phyloP scores from a whole-genome alignment of 1,284 basidiomycete genomes.

The Cryptococcus jaspeensis region DNA sequence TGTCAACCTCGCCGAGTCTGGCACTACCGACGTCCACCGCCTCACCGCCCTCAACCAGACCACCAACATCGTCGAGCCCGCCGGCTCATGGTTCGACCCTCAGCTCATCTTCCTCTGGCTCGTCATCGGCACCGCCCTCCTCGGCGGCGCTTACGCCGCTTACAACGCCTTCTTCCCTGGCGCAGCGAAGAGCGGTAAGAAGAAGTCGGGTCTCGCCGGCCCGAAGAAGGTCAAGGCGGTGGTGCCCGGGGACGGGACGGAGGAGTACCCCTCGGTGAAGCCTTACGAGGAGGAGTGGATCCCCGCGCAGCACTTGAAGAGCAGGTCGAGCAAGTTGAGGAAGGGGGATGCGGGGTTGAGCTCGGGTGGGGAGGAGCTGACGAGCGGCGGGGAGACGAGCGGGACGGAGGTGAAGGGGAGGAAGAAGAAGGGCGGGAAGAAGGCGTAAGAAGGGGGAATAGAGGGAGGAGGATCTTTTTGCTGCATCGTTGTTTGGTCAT shows the following conservation, averaged over 20 bases:
- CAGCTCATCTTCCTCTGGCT: conserved; percentile 74
- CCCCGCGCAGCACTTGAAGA: conserved; percentile 78
- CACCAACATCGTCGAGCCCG: conserved; percentile 78
- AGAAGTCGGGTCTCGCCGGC: conserved; percentile 34
- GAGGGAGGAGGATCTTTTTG: conserved; percentile 27
- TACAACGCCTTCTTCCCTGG: conserved; percentile 66
- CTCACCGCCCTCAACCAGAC: conserved; percentile 74
- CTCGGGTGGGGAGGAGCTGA: conserved; percentile 34
- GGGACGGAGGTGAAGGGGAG: conserved; percentile 36
- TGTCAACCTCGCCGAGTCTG: conserved; percentile 63
- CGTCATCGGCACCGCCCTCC: conserved; percentile 65
- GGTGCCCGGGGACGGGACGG: conserved; percentile 61
- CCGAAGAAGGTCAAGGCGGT: conserved; percentile 43
- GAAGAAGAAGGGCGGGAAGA: conserved; percentile 34
- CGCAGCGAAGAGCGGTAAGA: conserved; percentile 38
- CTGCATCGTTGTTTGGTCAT: too few species aligned
- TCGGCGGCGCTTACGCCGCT: conserved; percentile 65
- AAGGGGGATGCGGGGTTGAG: conserved; percentile 51
- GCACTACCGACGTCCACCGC: conserved; percentile 53
- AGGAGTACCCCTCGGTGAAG: conserved; percentile 64
- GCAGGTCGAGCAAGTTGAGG: conserved; percentile 54
- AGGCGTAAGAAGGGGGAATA: too few species aligned
- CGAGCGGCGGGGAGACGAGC: conserved; percentile 43
- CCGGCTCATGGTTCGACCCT: conserved; percentile 72
- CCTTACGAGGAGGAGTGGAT: conserved; percentile 92